Conservation (phyloP, 169 alveolate genomes). For the Plasmodium vivax region DNA sequence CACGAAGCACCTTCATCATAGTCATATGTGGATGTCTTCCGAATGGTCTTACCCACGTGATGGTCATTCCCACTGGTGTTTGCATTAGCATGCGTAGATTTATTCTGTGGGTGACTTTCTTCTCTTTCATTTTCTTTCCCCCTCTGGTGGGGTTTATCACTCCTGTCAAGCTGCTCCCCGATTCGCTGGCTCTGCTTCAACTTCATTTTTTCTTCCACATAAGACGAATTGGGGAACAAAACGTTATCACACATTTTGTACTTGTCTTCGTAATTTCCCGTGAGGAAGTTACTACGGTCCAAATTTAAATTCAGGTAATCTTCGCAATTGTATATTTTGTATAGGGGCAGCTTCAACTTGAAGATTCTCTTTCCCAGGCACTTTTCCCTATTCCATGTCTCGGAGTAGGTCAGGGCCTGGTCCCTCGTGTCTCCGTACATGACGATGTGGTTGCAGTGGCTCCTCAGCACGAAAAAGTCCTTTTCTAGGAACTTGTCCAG, state of each 20-base stretch:
- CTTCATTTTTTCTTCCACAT: slow-evolving; percentile 13
- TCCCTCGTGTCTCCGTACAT: slow-evolving; percentile 90
- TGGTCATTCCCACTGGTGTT: neutral
- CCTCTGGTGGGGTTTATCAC: neutral
- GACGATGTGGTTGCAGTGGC: slow-evolving; percentile 88
- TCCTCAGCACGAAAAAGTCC: slow-evolving; percentile 86
- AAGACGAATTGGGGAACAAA: slow-evolving; percentile 56
- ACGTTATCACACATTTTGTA: slow-evolving; percentile 58
- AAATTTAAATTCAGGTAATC: slow-evolving; percentile 49
- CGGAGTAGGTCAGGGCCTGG: slow-evolving; percentile 81
- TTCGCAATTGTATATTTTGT: slow-evolving; percentile 58
- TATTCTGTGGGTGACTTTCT: neutral
- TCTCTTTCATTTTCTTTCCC: neutral
- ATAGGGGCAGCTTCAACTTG: slow-evolving; percentile 75
- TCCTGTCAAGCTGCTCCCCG: neutral
- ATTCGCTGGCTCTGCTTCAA: neutral
- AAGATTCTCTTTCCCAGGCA: slow-evolving; percentile 83
- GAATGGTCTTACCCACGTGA: neutral
- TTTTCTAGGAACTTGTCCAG: slow-evolving; percentile 84
- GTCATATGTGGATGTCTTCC: slow-evolving; percentile 11
- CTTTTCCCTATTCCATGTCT: slow-evolving; percentile 80
- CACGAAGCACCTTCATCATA: slow-evolving; percentile 23
- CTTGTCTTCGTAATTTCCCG: slow-evolving; percentile 24
- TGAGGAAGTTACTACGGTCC: slow-evolving; percentile 10
- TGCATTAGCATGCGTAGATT: neutral